Conservation (phyloP, 768 basidiomycete genomes). For the Calocera cornea region DNA sequence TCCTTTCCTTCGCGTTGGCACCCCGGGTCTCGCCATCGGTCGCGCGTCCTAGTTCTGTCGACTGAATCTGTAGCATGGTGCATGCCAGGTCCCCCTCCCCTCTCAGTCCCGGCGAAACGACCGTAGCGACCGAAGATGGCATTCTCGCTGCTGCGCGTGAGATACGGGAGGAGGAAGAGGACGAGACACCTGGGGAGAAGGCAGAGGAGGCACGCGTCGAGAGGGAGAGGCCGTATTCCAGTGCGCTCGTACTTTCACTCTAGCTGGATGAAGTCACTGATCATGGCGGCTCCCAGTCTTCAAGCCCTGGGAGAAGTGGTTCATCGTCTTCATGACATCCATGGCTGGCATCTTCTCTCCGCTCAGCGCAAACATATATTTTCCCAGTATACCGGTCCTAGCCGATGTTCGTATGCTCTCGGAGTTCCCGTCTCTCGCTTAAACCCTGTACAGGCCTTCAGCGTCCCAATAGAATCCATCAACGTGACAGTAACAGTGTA, state of each 20-base stretch:
- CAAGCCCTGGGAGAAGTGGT: constrained; percentile 48
- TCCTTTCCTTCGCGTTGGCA: not conserved
- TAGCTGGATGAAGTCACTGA: not conserved
- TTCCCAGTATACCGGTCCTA: constrained; percentile 63
- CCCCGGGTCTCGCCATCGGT: too few species aligned
- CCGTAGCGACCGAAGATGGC: not conserved
- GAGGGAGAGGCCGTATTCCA: not conserved
- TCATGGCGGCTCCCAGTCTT: constrained; percentile 31
- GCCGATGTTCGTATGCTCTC: constrained; percentile 18
- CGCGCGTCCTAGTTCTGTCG: not conserved
- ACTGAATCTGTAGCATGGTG: not conserved
- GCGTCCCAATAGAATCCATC: constrained; percentile 54
- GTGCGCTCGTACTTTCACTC: not conserved
- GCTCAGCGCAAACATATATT: constrained; percentile 62
- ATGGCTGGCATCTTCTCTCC: constrained; percentile 47
- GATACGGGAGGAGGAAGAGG: not conserved
- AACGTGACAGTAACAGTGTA: constrained; percentile 72
- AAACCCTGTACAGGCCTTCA: constrained; percentile 33
- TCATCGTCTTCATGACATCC: constrained; percentile 43
- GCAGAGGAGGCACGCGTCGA: not conserved
- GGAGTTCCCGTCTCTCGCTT: not conserved
- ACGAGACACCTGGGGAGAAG: not conserved
- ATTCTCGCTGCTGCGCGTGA: not conserved
- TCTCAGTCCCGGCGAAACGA: not conserved
- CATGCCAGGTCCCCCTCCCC: not conserved